Base-by-base conservation (phyloP, 176 grass and related monocot species). In the Elymus sibiricus region DNA sequence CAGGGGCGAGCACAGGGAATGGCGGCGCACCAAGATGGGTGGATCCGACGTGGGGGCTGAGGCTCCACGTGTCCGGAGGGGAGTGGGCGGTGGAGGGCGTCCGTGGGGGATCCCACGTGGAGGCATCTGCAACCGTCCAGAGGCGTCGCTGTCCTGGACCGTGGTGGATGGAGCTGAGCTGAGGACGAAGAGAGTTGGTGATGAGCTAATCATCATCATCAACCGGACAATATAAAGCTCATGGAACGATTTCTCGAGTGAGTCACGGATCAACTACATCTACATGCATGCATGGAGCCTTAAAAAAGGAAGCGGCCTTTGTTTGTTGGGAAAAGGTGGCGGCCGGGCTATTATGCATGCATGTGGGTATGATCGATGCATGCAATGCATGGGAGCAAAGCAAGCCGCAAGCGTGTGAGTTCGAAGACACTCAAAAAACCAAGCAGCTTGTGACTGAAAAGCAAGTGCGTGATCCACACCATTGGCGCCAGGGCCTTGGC, bases 191-290 rank as follows among this genome's bases (percentile, higher is more conserved):
- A 16, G 46, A 14, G 85, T 49, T 70, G 86, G 86, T 82, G 70
- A 82, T 82, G 82, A 72, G 56, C 55, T 79, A 86, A 88, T 88
- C 64, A 83, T 56, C 17, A 21, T 19, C 17, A 21, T 56, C 51
- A 21, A 56, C 17, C 51, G 3, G 51, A 21, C 6, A 7, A 56
- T 19, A 9, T 2, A 56, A 22, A 56, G 53, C 53, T 56, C 19
- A 56, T 56, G 53, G 7, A 56, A 1, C 0, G 51, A 21, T 19
- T 19, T 43, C 40, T 15, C 49, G 19, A 22, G 53, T 22, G 53
- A 56, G 53, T 22, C 53, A 56, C 53, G 53, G 53, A 22, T 56
- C 53, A 22, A 1, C 17, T 55, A 56, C 53, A 56, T 56, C 17
- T 55, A 21, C 17, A 55, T 55, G 16, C 53, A 56, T 53, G 49